These are phyloP conservation scores for Mycena olivaceomarginata DNA, from an alignment of 768 basidiomycete species.

Conservation along the genomic window DNA sequence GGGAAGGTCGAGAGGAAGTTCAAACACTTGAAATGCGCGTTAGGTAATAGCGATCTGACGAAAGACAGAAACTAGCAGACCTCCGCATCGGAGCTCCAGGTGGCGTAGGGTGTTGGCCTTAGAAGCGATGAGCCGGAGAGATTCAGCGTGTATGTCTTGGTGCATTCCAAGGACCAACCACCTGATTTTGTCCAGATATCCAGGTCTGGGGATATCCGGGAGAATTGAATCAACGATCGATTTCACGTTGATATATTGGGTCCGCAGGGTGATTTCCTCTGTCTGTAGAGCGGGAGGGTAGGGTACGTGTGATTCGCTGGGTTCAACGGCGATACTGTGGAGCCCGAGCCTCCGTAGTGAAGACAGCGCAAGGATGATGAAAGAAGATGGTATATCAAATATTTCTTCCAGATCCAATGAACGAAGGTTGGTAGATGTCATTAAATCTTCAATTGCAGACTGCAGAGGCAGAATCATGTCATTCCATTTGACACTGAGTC, in stretches of 20 bases:
- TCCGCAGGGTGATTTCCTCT: neutral
- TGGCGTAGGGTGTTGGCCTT: neutral
- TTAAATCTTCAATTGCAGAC: too few species aligned
- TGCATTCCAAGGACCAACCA: neutral
- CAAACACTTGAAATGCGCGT: neutral
- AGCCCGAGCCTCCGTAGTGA: neutral
- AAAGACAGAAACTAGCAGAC: neutral
- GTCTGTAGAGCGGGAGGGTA: neutral
- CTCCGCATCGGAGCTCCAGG: constrained; percentile 12
- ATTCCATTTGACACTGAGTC: too few species aligned
- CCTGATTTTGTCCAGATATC: neutral
- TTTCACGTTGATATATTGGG: neutral
- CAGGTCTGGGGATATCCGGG: neutral
- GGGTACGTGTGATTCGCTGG: neutral
- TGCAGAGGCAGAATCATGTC: too few species aligned
- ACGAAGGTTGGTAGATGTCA: neutral
- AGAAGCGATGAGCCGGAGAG: neutral
- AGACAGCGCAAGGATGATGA: constrained; percentile 1
- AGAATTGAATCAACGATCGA: neutral
- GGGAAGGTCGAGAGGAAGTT: neutral
- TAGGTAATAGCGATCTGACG: neutral
- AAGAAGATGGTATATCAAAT: neutral
- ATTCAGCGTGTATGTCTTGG: neutral
- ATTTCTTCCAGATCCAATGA: neutral
- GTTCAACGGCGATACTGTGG: neutral